These are phyloP conservation scores for Suillus decipiens DNA, from an alignment of 768 basidiomycete genomes.

Conservation along the genomic window DNA sequence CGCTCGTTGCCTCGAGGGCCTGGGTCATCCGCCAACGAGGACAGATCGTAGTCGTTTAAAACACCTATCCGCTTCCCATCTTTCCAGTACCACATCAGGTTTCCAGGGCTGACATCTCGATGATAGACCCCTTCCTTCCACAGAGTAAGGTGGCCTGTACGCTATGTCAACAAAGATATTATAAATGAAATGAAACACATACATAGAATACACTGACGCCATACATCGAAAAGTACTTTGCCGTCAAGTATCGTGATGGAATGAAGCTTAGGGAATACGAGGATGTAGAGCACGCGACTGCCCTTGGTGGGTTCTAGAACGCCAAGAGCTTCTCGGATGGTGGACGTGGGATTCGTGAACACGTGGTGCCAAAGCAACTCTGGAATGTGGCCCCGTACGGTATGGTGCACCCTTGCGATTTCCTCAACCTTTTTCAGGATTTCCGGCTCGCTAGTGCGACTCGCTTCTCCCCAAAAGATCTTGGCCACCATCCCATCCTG, in stretches of 20 bases:
- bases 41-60: slow-evolving; percentile 16
- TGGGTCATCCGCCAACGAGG: background rate
- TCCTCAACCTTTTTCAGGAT: background rate
- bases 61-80: slow-evolving; percentile 12
- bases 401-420: background rate
- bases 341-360: background rate
- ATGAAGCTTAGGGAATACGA: too few species aligned
- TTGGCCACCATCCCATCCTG: too few species aligned
- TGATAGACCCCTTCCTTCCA: background rate
- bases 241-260: too few species aligned
- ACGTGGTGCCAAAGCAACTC: background rate
- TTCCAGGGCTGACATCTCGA: slow-evolving; percentile 12
- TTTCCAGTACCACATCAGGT: slow-evolving; percentile 17
- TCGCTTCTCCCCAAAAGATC: too few species aligned
- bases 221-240: too few species aligned
- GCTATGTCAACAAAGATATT: background rate
- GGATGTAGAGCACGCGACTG: background rate
- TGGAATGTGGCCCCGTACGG: background rate
- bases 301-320: background rate
- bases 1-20: background rate
- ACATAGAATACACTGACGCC: too few species aligned
- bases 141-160: background rate
- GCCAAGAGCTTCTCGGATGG: background rate
- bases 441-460: background rate
- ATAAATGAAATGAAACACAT: too few species aligned